Base-by-base conservation (phyloP, 345 rosid species). In the Rhizophora mangle region DNA sequence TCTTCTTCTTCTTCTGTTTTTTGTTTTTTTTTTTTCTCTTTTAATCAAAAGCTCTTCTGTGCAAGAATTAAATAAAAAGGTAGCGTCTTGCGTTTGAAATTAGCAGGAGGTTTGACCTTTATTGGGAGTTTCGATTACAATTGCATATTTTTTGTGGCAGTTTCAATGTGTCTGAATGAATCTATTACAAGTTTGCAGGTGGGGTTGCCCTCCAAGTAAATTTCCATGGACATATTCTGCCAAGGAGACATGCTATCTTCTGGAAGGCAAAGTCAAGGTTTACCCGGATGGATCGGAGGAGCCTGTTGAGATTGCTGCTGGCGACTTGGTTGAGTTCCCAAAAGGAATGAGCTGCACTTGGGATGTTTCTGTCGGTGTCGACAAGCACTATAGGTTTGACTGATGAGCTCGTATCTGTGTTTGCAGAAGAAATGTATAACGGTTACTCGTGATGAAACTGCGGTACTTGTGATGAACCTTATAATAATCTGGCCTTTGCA, bases 121-220 rank as follows among this genome's bases (percentile, higher is more conserved):
- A 10, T 39, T 39, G 46, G 15, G 49, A 11, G 6, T 43, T 43
- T 43, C 5, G 3, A 13, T 43, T 13, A 19, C 49, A 0, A 43
- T 55, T 55, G 30, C 29, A 26, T 55, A 55, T 7, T 13, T 22
- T 55, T 3, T 6, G 24, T 55, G 60, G 26, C n/a, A 11, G 10
- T 22, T 55, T 21, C 27, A 22, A 13, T 8, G 13, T 37, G 21
- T 8, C 57, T 53, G 24, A 56, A 37, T 58, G 43, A 18, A 11
- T 19, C 26, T 36, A 1, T 32, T 6, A 6, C 2, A 11, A 22
- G 31, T 16, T 46, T 60, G 52, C 72, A 93, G 98, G 79, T 93
- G 97, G 98, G 97, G 96, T 70, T 88, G 98, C 70, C 89, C 89
- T 79, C 95, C 98, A 8, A 88, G 94, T 81, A 93, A 91, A 83